Conservation (phyloP, 352 stramenopile species). For the Globisporangium echinulatum region DNA sequence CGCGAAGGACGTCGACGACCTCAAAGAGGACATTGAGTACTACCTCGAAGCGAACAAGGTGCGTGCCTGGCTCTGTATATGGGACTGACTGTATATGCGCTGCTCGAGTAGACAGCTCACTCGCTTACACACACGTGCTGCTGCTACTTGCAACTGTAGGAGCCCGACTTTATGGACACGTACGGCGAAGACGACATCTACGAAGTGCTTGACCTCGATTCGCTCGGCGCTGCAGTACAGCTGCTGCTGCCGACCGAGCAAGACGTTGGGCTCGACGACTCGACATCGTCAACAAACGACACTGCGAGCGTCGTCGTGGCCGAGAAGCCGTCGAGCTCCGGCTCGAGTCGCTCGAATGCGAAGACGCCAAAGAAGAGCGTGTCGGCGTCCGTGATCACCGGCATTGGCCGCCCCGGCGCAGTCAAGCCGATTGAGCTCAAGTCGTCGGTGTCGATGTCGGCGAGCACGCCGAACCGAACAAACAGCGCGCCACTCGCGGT, state of each 20-base stretch:
- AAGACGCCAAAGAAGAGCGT: conserved; percentile 74
- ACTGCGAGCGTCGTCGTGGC: conserved; percentile 6
- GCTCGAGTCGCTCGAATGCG: conserved; percentile 16
- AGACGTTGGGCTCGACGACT: conserved; percentile 63
- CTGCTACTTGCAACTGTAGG: conserved; percentile 21
- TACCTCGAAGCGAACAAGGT: conserved; percentile 93
- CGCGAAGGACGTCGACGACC: conserved; percentile 88
- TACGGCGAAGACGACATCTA: conserved; percentile 93
- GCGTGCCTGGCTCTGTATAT: neutral
- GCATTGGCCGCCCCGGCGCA: conserved; percentile 62
- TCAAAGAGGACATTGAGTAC: conserved; percentile 98
- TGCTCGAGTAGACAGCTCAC: neutral
- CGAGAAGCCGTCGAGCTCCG: neutral
- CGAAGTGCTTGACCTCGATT: conserved; percentile 94
- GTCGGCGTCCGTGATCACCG: conserved; percentile 48
- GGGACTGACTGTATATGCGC: neutral
- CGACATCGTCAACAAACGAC: conserved; percentile 11
- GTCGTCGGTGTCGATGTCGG: conserved; percentile 43
- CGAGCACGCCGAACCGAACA: conserved; percentile 30
- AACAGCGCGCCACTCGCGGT: conserved; percentile 11
- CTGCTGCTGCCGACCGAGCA: conserved; percentile 65
- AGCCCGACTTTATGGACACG: conserved; percentile 92
- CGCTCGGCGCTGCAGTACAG: conserved; percentile 62
- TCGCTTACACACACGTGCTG: neutral
- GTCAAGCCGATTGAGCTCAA: conserved; percentile 82